A percentile compares a stretch with the other conserved stretches of the same genome.
phyloP scores from a whole-genome alignment of 257 asterid species.

The Capsicum chinense region DNA sequence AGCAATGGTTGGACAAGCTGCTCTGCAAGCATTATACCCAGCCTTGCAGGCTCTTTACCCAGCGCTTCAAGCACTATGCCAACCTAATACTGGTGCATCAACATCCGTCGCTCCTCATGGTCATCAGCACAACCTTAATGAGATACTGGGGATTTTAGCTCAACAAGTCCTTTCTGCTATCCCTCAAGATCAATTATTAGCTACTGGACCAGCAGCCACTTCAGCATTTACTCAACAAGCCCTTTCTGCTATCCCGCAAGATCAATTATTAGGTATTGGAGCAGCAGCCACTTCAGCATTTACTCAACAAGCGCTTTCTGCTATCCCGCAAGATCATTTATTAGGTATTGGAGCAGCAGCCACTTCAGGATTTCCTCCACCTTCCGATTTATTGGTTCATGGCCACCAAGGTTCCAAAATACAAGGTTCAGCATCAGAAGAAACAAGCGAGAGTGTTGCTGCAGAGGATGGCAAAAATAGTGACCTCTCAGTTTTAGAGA shows the following conservation, averaged over 20 bases:
- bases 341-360: conserved; percentile 7
- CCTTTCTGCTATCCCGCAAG: conserved; percentile 34
- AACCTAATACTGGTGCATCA: conserved; percentile 40
- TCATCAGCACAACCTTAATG: conserved; percentile 41
- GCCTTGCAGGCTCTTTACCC: conserved; percentile 48
- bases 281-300: neutral
- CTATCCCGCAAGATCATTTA: conserved; percentile 30
- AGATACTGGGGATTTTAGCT: conserved; percentile 35
- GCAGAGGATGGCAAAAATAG: neutral
- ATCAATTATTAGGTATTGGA: conserved; percentile 28
- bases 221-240: neutral
- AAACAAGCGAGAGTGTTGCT: neutral
- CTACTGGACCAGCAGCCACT: conserved; percentile 3
- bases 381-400: conserved; percentile 30
- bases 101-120: conserved; percentile 40
- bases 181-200: conserved; percentile 37
- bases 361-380: conserved; percentile 24
- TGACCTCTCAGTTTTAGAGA: conserved; percentile 13
- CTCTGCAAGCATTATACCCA: conserved; percentile 46
- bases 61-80: conserved; percentile 41
- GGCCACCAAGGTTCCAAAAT: conserved; percentile 21
- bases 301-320: conserved; percentile 23
- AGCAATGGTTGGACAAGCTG: conserved; percentile 51
- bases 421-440: conserved; percentile 14
- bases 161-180: conserved; percentile 31